Evolutionary conservation across 306 rosid genomes (phyloP).

Genomic region (Prunus davidiana): DNA sequence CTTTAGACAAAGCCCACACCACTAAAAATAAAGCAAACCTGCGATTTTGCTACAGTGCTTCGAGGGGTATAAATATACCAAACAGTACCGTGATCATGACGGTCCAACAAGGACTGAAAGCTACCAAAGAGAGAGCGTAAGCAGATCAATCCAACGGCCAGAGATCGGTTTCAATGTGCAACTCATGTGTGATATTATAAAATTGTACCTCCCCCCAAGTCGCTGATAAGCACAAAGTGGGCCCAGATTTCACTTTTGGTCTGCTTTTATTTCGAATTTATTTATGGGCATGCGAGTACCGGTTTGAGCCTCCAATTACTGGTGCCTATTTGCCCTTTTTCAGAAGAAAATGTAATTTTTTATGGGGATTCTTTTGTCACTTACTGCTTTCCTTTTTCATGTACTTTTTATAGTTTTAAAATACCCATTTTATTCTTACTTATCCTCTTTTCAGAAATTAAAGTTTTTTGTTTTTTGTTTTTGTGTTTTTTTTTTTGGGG

Average conservation of each 20-base stretch:
- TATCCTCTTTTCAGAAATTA: too few species aligned
- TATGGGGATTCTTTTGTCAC: background rate
- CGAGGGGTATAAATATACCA: background rate
- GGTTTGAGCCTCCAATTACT: constrained; percentile 9
- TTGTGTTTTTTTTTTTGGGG: too few species aligned
- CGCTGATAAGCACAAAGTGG: constrained; percentile 37
- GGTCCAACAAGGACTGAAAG: constrained; percentile 8
- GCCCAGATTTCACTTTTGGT: constrained; percentile 20
- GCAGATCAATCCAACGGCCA: background rate
- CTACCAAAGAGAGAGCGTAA: background rate
- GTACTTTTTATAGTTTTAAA: too few species aligned
- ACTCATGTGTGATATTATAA: background rate
- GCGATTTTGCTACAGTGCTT: background rate
- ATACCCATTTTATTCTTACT: background rate
- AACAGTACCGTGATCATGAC: background rate
- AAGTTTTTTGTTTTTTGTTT: too few species aligned
- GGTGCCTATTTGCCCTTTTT: background rate
- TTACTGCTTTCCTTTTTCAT: too few species aligned
- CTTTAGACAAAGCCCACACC: constrained; percentile 19
- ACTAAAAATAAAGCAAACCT: background rate
- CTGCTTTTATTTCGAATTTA: background rate
- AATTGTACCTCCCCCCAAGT: background rate
- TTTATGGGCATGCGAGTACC: background rate
- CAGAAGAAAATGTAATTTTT: background rate
- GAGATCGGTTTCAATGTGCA: background rate